These are phyloP conservation scores for Rehmannia glutinosa DNA, from an alignment of 257 asterid species.

Conservation along the genomic window DNA sequence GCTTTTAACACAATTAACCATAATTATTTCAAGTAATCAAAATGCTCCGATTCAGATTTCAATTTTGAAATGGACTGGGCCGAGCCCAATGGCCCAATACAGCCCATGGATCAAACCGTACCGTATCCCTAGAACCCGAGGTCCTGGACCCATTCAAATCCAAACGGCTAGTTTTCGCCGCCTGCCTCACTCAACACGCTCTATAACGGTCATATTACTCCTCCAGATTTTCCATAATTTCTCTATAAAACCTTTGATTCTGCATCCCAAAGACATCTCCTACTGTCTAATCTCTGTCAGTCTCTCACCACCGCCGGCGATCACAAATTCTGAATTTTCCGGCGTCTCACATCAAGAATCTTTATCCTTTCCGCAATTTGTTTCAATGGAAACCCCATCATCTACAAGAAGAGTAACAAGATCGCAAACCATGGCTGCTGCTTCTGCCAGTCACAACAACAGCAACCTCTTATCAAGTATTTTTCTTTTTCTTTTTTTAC, in stretches of 20 bases:
- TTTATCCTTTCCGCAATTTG: not conserved
- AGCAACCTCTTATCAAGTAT: slow-evolving; percentile 30
- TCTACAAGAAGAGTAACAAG: slow-evolving; percentile 72
- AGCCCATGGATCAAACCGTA: not conserved
- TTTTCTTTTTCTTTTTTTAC: not conserved
- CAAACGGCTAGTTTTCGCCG: slow-evolving; percentile 76
- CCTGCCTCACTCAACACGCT: slow-evolving; percentile 27
- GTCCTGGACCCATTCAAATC: slow-evolving; percentile 15
- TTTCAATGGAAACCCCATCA: slow-evolving; percentile 76
- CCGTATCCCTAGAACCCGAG: not conserved
- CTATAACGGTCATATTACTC: slow-evolving; percentile 60
- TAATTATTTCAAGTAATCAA: no score
- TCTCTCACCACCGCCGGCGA: not conserved
- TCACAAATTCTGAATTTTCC: not conserved
- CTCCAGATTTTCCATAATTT: not conserved
- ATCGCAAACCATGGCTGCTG: slow-evolving; percentile 61
- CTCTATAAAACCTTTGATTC: slow-evolving; percentile 34
- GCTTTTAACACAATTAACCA: no score
- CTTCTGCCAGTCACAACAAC: slow-evolving; percentile 29
- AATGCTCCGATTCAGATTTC: no score
- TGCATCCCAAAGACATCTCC: slow-evolving; percentile 11
- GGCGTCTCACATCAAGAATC: slow-evolving; percentile 2
- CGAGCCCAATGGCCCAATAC: not conserved
- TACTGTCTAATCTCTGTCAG: not conserved
- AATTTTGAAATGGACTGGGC: no score